Evolutionary conservation across 1,284 basidiomycete genomes (phyloP).

Genomic region (Fistulinella staudtii): DNA sequence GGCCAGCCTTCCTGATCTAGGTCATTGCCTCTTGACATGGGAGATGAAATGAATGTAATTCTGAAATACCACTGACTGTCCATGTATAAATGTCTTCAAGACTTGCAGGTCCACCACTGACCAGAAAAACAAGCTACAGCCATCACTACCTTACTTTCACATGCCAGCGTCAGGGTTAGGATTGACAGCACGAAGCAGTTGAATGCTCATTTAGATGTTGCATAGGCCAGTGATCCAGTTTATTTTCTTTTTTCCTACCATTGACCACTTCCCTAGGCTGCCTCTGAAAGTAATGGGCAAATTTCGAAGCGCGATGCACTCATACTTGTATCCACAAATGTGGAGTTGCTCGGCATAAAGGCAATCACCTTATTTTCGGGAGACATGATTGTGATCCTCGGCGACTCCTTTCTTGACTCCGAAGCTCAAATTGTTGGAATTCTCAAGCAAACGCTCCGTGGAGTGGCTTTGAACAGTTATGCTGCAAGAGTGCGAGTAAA

Average conservation of each 20-base stretch:
- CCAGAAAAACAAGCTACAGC: slow-evolving; percentile 61
- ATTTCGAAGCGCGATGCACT: slow-evolving; percentile 32
- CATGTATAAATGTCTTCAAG: slow-evolving; percentile 26
- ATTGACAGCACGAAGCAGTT: slow-evolving; percentile 51
- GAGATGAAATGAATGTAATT: slow-evolving; percentile 50
- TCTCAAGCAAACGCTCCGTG: slow-evolving; percentile 34
- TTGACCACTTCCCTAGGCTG: slow-evolving; percentile 17
- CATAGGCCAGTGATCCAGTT: slow-evolving; percentile 21
- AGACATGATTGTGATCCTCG: slow-evolving; percentile 52
- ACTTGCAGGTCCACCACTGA: slow-evolving; percentile 74
- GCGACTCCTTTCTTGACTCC: slow-evolving; percentile 38
- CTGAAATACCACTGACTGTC: not conserved
- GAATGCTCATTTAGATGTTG: slow-evolving; percentile 60
- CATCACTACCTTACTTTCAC: slow-evolving; percentile 55
- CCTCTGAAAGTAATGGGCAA: slow-evolving; percentile 18
- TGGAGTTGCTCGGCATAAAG: slow-evolving; percentile 53
- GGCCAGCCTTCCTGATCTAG: too few species aligned
- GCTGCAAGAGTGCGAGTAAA: slow-evolving; percentile 5
- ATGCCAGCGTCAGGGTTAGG: slow-evolving; percentile 76
- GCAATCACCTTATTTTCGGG: slow-evolving; percentile 20
- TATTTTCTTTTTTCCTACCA: not conserved
- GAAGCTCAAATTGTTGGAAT: slow-evolving; percentile 47
- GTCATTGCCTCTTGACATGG: slow-evolving; percentile 59
- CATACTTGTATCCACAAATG: slow-evolving; percentile 28
- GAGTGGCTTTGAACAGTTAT: slow-evolving; percentile 25